These are phyloP conservation scores for Basidiobolus meristosporus DNA, from an alignment of 371 early-diverging fungal genomes.

Conservation along the genomic window DNA sequence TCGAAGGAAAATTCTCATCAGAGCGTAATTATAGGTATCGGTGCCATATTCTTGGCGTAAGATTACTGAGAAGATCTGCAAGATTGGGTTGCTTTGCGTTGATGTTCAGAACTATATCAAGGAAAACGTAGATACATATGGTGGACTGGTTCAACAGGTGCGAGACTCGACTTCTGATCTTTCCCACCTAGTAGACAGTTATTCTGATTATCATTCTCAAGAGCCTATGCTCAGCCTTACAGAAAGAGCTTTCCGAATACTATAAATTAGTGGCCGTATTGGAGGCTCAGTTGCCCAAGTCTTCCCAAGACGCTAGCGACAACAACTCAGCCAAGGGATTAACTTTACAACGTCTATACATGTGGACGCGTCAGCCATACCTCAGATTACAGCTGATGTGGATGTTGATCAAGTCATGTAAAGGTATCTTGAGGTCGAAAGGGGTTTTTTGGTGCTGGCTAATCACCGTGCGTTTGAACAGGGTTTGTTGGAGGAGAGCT, in stretches of 20 bases:
- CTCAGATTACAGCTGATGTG: conserved; percentile 52
- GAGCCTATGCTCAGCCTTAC: conserved; percentile 66
- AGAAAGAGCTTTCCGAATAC: conserved; percentile 56
- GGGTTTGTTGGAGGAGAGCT: conserved; percentile 59
- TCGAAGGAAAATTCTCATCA: neutral
- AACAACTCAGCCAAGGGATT: conserved; percentile 22
- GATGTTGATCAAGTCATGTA: conserved; percentile 32
- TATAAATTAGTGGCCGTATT: conserved; percentile 67
- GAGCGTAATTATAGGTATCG: conserved; percentile 1
- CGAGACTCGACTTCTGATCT: neutral
- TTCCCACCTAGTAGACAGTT: too few relatives aligned
- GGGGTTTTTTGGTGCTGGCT: too few relatives aligned
- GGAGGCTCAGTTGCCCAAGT: conserved; percentile 53
- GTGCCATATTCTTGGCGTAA: neutral
- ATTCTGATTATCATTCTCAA: conserved; percentile 8
- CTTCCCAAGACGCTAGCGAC: conserved; percentile 5
- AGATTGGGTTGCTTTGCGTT: neutral
- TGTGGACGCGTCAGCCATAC: conserved; percentile 69
- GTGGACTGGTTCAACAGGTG: conserved; percentile 45
- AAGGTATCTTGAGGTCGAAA: conserved; percentile 11
- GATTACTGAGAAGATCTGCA: neutral
- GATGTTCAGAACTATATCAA: neutral
- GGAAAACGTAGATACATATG: conserved; percentile 8
- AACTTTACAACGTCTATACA: conserved; percentile 62
- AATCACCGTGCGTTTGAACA: neutral